Evolutionary conservation across 306 rosid species (phyloP).

Genomic region (Cucurbita maxima): DNA sequence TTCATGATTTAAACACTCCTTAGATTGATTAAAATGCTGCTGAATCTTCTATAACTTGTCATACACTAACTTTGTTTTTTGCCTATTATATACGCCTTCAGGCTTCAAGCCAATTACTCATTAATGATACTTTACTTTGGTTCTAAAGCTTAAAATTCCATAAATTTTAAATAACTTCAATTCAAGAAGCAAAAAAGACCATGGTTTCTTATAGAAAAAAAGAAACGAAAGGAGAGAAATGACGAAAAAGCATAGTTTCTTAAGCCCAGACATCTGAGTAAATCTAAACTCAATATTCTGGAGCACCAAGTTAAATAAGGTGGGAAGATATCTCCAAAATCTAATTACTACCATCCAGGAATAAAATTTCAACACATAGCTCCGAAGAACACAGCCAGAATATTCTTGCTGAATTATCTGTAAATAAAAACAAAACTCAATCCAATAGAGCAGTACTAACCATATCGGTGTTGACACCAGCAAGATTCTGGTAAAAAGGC

Average conservation of each 20-base stretch:
- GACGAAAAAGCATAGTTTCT: background rate
- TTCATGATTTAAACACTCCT: no score
- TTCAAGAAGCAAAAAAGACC: no score
- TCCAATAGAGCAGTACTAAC: conserved; percentile 20
- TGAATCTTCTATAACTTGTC: no score
- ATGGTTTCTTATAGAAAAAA: background rate
- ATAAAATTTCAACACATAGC: background rate
- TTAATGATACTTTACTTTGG: no score
- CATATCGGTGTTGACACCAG: conserved; percentile 20
- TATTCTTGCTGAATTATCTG: background rate
- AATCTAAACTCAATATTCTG: background rate
- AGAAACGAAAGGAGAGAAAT: background rate
- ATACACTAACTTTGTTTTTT: no score
- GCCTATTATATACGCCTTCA: no score
- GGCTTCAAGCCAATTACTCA: no score
- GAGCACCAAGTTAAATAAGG: background rate
- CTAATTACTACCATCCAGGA: background rate
- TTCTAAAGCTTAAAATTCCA: no score
- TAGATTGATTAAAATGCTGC: no score
- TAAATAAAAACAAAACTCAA: background rate
- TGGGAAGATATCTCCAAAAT: background rate
- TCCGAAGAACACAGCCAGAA: background rate
- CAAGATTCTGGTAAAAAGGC: conserved; percentile 55
- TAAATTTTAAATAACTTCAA: no score
- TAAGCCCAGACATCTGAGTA: background rate